Base-by-base conservation (phyloP, 768 basidiomycete genomes). In the Nidularia sp. region DNA sequence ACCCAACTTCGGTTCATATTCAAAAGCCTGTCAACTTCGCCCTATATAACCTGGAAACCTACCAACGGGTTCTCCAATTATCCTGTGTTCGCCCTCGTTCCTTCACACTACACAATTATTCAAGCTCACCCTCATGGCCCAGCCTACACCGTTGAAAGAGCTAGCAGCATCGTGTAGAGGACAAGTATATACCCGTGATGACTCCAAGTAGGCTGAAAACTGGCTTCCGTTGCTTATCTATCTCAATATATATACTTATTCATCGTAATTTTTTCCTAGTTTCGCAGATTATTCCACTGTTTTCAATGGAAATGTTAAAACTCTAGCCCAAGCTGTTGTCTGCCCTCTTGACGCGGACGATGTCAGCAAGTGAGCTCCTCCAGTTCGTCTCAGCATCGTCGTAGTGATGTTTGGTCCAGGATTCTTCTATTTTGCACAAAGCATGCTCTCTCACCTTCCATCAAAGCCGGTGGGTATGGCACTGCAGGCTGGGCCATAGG, bases 401-500 rank as follows among this genome's bases (percentile, higher is more conserved):
- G 45, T 51, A 50, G 18, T 50, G 33, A 34, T 35, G 31, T 43
- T 49, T 31, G 32, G 33, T 45, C 8, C 34, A 92, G 90, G 60
- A 74, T 83, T 51, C 67, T 96, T 52, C 57, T 78, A 9, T 93
- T 95, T 66, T 94, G 92, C 62, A 68, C 64, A n/a, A 80, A 82
- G 50, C 76, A 93, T 61, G 69, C 70, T 0, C 70, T 95, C 2
- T 83, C 86, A 7, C 80, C 88, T 4, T 93, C 90, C 6, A 79
- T 93, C 59, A 93, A 92, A 64, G 88, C 90, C 1, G 94, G 94
- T 25, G 94, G 94, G 0, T 94, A 89, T 62, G 94, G 93, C 5
- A 94, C 90, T 1, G 90, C 86, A 7, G 93, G 92, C 1, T 93
- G 92, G 88, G 83, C 90, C 45, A 81, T 95, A 50, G 84, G 84